A percentile compares a stretch with the other conserved stretches of the same genome.
Evolutionary conservation across 495 filamentous ascomycete genomes (phyloP).

Genomic region (Penicillium steckii): DNA sequence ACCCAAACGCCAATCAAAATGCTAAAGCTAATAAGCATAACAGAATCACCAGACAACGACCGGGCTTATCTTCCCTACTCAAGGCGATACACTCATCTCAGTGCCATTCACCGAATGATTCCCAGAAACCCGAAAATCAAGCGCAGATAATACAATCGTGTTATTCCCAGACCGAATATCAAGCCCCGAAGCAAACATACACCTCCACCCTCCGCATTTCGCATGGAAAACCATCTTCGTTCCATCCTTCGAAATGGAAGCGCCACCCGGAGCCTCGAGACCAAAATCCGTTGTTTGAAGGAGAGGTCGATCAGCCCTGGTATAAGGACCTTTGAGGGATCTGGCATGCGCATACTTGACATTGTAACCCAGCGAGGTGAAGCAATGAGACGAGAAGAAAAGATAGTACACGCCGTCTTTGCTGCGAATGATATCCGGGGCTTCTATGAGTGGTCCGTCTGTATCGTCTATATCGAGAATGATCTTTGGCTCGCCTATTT

Average conservation of each 20-base stretch:
- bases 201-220: conserved; percentile 37
- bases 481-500: conserved; percentile 43
- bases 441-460: conserved; percentile 61
- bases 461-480: conserved; percentile 52
- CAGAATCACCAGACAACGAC: neutral
- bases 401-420: conserved; percentile 52
- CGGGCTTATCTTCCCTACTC: too few species aligned
- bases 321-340: conserved; percentile 47
- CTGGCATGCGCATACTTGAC: conserved; percentile 53
- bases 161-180: conserved; percentile 22
- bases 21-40: conserved; percentile 3
- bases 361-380: conserved; percentile 48
- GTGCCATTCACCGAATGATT: neutral
- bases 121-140: neutral
- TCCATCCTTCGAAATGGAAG: conserved; percentile 41
- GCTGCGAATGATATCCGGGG: conserved; percentile 49
- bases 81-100: neutral
- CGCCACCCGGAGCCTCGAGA: conserved; percentile 52
- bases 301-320: conserved; percentile 30
- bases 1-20: conserved; percentile 2
- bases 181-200: conserved; percentile 32
- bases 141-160: conserved; percentile 13
- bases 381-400: conserved; percentile 61
- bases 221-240: conserved; percentile 53
- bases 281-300: conserved; percentile 40